These are phyloP conservation scores for Bipolaris gigantea DNA, from an alignment of 2,329 filamentous ascomycete genomes.

Conservation along the genomic window DNA sequence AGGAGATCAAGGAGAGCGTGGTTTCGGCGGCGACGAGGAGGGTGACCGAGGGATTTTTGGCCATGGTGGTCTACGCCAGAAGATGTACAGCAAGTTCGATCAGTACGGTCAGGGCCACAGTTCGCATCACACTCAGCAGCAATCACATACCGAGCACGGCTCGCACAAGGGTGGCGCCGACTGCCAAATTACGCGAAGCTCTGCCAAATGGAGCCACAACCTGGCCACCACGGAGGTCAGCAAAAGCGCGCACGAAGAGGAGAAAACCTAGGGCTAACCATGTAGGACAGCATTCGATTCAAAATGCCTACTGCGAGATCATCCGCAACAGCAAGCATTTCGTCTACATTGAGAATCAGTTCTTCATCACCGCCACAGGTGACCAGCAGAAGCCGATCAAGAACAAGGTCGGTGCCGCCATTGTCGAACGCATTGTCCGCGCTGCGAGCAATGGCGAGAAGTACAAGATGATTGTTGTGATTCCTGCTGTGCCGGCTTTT, in stretches of 20 bases:
- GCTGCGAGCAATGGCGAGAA: conserved; percentile 66
- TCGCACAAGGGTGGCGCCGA: conserved; percentile 34
- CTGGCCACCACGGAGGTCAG: conserved; percentile 55
- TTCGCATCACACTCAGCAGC: conserved; percentile 16
- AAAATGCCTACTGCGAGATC: conserved; percentile 77
- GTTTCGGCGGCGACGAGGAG: conserved; percentile 36
- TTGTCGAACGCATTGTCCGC: conserved; percentile 75
- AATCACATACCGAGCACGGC: conserved; percentile 38
- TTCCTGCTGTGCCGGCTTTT: conserved; percentile 80
- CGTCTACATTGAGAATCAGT: conserved; percentile 82
- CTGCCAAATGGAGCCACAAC: conserved; percentile 63
- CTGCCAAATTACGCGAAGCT: conserved; percentile 46
- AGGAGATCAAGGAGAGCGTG: conserved; percentile 43
- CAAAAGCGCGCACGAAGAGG: neutral
- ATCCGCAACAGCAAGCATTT: conserved; percentile 72
- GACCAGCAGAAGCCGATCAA: conserved; percentile 70
- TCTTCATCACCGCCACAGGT: conserved; percentile 83
- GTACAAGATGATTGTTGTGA: conserved; percentile 76
- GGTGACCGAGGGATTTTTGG: conserved; percentile 42
- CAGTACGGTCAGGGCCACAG: conserved; percentile 25
- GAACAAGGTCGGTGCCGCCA: conserved; percentile 77
- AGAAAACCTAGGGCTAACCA: conserved; percentile 5
- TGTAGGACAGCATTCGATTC: conserved; percentile 68
- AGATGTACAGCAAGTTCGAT: conserved; percentile 29
- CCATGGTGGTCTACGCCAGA: conserved; percentile 31